Conservation (phyloP, 1,139 yeast species). For the Debaryomyces robertsiae region DNA sequence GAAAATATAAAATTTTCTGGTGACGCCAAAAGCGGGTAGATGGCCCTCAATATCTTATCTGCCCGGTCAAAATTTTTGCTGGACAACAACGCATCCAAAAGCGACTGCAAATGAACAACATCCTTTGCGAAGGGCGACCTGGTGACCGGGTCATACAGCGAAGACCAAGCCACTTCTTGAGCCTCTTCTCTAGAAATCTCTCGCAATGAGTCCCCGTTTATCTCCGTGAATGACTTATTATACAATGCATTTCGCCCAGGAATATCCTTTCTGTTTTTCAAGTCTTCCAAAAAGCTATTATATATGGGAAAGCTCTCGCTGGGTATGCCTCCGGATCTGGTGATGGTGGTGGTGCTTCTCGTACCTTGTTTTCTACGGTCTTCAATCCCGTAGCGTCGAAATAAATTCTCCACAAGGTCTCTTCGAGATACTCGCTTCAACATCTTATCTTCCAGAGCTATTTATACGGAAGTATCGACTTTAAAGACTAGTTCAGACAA, state of each 20-base stretch:
- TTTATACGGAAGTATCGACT: too few relatives aligned
- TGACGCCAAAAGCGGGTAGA: slow-evolving; percentile 45
- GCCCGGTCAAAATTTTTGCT: slow-evolving; percentile 74
- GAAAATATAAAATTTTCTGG: slow-evolving; percentile 37
- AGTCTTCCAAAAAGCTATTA: slow-evolving; percentile 18
- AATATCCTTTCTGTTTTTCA: slow-evolving; percentile 15
- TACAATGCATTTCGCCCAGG: slow-evolving; percentile 16
- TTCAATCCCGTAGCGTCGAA: slow-evolving; percentile 8
- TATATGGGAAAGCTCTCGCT: slow-evolving; percentile 16
- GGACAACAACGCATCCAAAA: slow-evolving; percentile 78
- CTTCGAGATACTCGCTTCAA: slow-evolving; percentile 7
- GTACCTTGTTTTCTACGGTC: slow-evolving; percentile 1
- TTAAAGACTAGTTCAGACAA: too few relatives aligned
- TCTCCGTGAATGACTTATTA: slow-evolving; percentile 27
- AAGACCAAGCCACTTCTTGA: slow-evolving; percentile 36
- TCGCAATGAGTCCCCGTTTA: slow-evolving; percentile 19
- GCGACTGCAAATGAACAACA: slow-evolving; percentile 68
- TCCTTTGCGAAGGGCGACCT: slow-evolving; percentile 56
- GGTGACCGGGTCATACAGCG: slow-evolving; percentile 45
- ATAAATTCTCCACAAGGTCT: neutral
- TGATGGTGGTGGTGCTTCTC: slow-evolving; percentile 6
- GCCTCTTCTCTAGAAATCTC: slow-evolving; percentile 22
- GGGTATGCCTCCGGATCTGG: slow-evolving; percentile 8
- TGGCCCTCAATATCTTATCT: slow-evolving; percentile 60
- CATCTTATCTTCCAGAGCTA: neutral